These are phyloP conservation scores for Pharus latifolius DNA, from an alignment of 176 grass and related monocot species.

Conservation along the genomic window DNA sequence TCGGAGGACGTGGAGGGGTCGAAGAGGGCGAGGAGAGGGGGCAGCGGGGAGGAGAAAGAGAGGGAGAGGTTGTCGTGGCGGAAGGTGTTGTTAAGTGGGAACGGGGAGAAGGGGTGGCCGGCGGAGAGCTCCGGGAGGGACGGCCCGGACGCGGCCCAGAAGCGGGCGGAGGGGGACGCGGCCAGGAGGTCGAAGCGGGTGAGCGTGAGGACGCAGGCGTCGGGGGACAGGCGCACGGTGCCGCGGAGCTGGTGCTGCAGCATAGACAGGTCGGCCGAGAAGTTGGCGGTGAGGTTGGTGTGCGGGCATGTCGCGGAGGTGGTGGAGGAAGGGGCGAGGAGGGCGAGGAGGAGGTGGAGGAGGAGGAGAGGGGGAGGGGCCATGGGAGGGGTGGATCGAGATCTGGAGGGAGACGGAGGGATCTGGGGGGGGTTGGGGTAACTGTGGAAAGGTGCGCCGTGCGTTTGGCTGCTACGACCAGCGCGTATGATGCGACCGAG, in stretches of 20 bases:
- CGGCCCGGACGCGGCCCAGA: slow-evolving; percentile 53
- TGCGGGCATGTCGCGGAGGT: slow-evolving; percentile 28
- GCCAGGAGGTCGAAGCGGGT: slow-evolving; percentile 86
- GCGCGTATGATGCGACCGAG: not conserved
- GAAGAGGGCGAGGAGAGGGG: slow-evolving; percentile 66
- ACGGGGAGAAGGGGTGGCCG: slow-evolving; percentile 43
- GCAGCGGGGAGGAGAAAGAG: slow-evolving; percentile 40
- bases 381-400: slow-evolving; percentile 37
- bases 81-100: slow-evolving; percentile 59
- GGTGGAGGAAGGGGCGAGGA: not conserved
- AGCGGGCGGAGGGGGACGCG: slow-evolving; percentile 62
- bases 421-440: slow-evolving; percentile 20
- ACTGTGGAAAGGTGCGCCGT: too few relatives aligned
- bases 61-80: slow-evolving; percentile 40
- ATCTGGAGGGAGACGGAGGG: slow-evolving; percentile 23
- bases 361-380: not conserved
- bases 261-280: slow-evolving; percentile 70
- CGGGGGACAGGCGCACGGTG: slow-evolving; percentile 40
- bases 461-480: too few relatives aligned
- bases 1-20: slow-evolving; percentile 85
- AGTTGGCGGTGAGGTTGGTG: slow-evolving; percentile 44
- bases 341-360: not conserved
- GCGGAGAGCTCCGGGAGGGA: slow-evolving; percentile 44
- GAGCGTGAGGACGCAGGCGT: slow-evolving; percentile 59
- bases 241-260: slow-evolving; percentile 95